Base-by-base conservation (phyloP, 441 rosid genomes). In the Populus trichocarpa region DNA sequence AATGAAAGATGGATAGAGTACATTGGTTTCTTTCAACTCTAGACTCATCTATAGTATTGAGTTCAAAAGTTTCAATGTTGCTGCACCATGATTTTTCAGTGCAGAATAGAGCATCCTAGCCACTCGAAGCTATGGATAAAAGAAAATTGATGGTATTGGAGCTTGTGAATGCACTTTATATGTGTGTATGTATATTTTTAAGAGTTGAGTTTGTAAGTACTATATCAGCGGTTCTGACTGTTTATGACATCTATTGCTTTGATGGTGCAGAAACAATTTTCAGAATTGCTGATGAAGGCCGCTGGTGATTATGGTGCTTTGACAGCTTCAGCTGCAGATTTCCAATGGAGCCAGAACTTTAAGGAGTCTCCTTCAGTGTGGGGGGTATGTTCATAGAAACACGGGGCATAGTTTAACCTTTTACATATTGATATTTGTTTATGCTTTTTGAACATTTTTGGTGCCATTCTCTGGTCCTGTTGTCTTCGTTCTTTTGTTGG, bases 281-380 rank as follows among this genome's bases (percentile, higher is more conserved):
- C 98, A 0, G 99, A 94, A 77, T 84, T 96, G 78, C 86, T 96
- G 80, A 94, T 91, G 97, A 94, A 92, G 81, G 99, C 99, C 13
- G 99, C 99, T 4, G 85, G 99, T 81, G 99, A 96, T 81, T 96
- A 96, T 80, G 97, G 97, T 70, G 89, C 95, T 69, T 86, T 96
- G 89, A 94, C 99, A 77, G 93, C 98, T 32, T 92, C 99, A 14
- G 96, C 88, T 50, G 75, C 93, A 36, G 99, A 96, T 86, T 94
- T 96, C 81, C 97, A 93, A 28, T 96, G 99, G 99, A 96, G 93
- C 85, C 97, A 90, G 80, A 94, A 92, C 88, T 96, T 96, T 81
- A 96, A 89, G 88, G 99, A 96, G 81, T 85, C 98, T 84, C 99
- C 98, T 82, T 83, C 97, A 61, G 95, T 94, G 78, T 93, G 99